Conservation (phyloP, 192 early-diverging fungal genomes). For the Lunasporangiospora selenospora region DNA sequence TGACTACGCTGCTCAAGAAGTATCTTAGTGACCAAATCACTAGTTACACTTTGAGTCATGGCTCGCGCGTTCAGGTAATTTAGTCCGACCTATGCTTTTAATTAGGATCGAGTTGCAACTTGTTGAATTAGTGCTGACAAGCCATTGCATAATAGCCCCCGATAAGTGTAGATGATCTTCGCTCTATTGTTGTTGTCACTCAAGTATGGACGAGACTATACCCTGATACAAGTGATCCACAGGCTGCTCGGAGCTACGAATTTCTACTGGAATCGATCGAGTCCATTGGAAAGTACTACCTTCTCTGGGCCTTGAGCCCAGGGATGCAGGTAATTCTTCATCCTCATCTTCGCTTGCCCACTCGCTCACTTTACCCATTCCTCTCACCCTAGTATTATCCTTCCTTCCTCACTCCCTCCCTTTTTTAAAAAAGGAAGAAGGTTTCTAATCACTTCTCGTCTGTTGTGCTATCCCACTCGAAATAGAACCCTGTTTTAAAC, state of each 20-base stretch:
- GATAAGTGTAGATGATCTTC: constrained; percentile 14
- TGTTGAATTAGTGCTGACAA: no score
- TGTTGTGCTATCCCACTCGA: background rate
- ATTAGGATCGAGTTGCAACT: no score
- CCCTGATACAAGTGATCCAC: background rate
- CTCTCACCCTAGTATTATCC: no score
- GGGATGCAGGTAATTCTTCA: constrained; percentile 34
- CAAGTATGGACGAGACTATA: constrained; percentile 18
- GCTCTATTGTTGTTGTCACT: constrained; percentile 5
- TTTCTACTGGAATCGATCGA: constrained; percentile 6
- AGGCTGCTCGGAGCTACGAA: background rate
- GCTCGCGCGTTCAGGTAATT: constrained; percentile 25
- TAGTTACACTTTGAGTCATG: constrained; percentile 21
- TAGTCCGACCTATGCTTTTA: background rate
- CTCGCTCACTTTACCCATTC: no score
- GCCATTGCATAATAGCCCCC: constrained; percentile 21
- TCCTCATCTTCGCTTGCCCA: no score
- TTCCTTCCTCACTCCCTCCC: no score
- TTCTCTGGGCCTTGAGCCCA: constrained; percentile 38
- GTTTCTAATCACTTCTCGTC: no score
- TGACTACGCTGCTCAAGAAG: constrained; percentile 6
- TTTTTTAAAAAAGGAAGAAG: no score
- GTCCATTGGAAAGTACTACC: constrained; percentile 21
- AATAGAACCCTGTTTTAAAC: constrained; percentile 18
- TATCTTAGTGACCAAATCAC: constrained; percentile 6